Conservation (phyloP, 345 rosid genomes). For the Kernera saxatilis region DNA sequence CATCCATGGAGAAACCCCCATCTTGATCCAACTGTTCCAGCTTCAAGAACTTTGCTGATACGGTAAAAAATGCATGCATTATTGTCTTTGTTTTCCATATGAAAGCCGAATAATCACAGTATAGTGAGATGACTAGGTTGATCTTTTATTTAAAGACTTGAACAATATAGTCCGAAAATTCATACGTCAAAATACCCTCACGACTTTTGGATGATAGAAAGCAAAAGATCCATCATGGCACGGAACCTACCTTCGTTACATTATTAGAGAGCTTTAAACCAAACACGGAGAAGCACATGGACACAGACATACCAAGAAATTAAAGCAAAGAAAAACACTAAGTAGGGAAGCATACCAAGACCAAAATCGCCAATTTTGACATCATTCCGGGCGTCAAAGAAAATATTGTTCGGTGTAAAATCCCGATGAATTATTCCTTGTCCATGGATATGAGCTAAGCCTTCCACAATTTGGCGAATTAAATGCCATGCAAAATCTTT, state of each 20-base stretch:
- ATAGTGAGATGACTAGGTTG: neutral
- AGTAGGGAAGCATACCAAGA: slow-evolving; percentile 51
- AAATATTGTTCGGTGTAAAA: slow-evolving; percentile 88
- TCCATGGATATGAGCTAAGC: slow-evolving; percentile 89
- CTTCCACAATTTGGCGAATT: slow-evolving; percentile 93
- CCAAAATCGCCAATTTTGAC: slow-evolving; percentile 97
- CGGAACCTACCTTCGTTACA: neutral
- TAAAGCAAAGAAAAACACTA: slow-evolving; percentile 11
- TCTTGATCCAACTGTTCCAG: slow-evolving; percentile 93
- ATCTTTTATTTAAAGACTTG: neutral
- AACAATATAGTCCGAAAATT: neutral
- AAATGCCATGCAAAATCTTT: slow-evolving; percentile 79
- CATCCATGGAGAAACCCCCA: slow-evolving; percentile 47
- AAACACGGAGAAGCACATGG: neutral
- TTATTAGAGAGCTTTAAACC: neutral
- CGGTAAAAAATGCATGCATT: slow-evolving; percentile 8
- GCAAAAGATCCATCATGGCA: slow-evolving; percentile 5
- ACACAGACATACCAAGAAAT: neutral
- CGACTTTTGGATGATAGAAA: neutral
- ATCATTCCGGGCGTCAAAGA: slow-evolving; percentile 92
- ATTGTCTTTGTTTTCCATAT: neutral
- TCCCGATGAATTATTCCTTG: slow-evolving; percentile 99
- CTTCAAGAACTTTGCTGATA: slow-evolving; percentile 88
- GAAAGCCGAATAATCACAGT: neutral
- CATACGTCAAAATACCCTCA: neutral